Percentiles rank a stretch among this genome's conserved stretches.
These are phyloP conservation scores for Colletotrichum sp. DNA, from an alignment of 2,329 filamentous ascomycete genomes.

Conservation along the genomic window DNA sequence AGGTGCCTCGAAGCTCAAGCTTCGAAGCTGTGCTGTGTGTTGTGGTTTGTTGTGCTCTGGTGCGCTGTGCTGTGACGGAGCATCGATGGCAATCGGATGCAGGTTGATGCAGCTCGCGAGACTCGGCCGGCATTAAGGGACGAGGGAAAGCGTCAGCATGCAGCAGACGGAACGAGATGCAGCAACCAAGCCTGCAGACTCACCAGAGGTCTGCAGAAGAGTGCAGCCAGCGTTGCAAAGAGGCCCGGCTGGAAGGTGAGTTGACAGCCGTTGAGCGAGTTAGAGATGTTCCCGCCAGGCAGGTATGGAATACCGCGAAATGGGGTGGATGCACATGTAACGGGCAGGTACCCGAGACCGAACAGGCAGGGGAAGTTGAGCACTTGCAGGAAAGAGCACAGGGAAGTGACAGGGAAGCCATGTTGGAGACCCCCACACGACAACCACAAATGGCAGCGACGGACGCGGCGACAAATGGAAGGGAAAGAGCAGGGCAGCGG, in stretches of 20 bases:
- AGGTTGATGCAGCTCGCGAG: constrained; percentile 1
- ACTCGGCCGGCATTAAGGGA: not conserved
- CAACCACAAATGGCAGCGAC: constrained; percentile 3
- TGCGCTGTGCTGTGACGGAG: not conserved
- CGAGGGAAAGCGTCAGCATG: not conserved
- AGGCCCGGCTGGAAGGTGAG: not conserved
- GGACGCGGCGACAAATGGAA: not conserved
- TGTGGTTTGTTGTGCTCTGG: not conserved
- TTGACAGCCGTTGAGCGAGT: not conserved
- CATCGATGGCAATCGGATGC: not conserved
- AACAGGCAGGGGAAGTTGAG: not conserved
- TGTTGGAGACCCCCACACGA: constrained; percentile 16
- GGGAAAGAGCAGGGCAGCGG: not conserved
- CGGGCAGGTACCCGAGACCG: constrained; percentile 4
- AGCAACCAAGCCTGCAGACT: not conserved
- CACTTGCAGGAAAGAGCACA: constrained; percentile 7
- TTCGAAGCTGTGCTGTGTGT: not conserved
- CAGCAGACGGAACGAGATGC: constrained; percentile 7
- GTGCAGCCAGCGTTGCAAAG: not conserved
- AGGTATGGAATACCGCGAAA: not conserved
- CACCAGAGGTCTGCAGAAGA: not conserved
- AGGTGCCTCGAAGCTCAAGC: not conserved
- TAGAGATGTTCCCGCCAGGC: not conserved
- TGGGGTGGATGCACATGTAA: not conserved
- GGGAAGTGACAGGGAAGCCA: constrained; percentile 4